Conservation (phyloP, 192 early-diverging fungal genomes). For the Physocladia obscura region DNA sequence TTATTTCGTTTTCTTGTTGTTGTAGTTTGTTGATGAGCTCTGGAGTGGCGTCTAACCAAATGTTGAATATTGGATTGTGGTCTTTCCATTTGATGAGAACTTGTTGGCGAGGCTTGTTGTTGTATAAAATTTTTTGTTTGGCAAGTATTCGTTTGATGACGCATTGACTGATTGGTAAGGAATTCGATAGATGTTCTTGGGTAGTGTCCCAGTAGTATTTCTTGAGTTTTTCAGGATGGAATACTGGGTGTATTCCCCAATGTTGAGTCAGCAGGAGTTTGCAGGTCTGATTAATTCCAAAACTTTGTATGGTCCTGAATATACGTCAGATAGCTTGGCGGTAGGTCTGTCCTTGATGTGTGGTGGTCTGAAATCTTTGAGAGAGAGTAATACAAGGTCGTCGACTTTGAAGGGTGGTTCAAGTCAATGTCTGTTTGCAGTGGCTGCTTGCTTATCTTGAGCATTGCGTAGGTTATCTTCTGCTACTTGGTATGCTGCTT, state of each 20-base stretch:
- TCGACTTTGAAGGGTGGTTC: conserved; percentile 16
- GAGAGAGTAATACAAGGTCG: conserved; percentile 15
- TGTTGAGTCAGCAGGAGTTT: not conserved
- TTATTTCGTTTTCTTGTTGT: not conserved
- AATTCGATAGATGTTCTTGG: conserved; percentile 14
- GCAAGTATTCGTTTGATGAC: not conserved
- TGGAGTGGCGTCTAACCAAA: not conserved
- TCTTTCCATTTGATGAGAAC: not conserved
- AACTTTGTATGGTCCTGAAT: conserved; percentile 17
- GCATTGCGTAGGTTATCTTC: conserved; percentile 7
- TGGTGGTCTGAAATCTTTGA: conserved; percentile 7
- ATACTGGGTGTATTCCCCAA: conserved; percentile 18
- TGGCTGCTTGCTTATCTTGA: conserved; percentile 6
- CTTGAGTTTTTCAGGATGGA: conserved; percentile 16
- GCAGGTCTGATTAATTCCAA: not conserved
- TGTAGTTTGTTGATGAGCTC: not conserved
- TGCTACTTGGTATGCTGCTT: conserved; percentile 8
- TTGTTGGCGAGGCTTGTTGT: not conserved
- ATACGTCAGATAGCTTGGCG: conserved; percentile 11
- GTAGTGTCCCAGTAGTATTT: conserved; percentile 23
- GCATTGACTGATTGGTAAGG: not conserved
- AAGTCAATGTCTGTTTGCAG: conserved; percentile 10
- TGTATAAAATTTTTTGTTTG: no score
- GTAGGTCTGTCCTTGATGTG: not conserved
- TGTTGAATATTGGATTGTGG: not conserved